phyloP scores from a whole-genome alignment of 176 grass and related monocot species.

The Tillandsia leiboldiana region DNA sequence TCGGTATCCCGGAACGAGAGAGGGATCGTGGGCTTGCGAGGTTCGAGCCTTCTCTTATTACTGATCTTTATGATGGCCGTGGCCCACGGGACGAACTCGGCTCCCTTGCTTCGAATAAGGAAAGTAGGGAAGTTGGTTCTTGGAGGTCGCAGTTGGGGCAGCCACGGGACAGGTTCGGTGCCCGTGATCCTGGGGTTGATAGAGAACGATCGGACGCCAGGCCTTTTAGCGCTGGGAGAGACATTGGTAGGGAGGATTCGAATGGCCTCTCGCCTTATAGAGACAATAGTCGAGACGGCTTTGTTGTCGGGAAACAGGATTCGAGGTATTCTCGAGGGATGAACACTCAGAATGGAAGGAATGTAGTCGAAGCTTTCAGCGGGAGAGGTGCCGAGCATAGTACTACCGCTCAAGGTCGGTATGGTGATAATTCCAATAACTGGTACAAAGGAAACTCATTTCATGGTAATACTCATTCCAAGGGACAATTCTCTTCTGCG shows the following conservation, averaged over 20 bases:
- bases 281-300: slow-evolving; percentile 19
- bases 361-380: slow-evolving; percentile 37
- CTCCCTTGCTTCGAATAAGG: slow-evolving; percentile 27
- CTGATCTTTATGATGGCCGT: slow-evolving; percentile 29
- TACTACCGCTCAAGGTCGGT: slow-evolving; percentile 1
- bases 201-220: slow-evolving; percentile 34
- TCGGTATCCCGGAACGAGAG: slow-evolving; percentile 64
- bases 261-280: slow-evolving; percentile 18
- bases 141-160: slow-evolving; percentile 44
- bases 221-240: slow-evolving; percentile 55
- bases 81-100: slow-evolving; percentile 5
- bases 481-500: slow-evolving; percentile 31
- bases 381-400: slow-evolving; percentile 20
- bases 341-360: slow-evolving; percentile 25
- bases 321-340: slow-evolving; percentile 26
- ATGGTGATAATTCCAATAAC: slow-evolving; percentile 39
- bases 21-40: slow-evolving; percentile 47
- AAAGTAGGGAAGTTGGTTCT: slow-evolving; percentile 22
- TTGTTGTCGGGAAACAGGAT: slow-evolving; percentile 48
- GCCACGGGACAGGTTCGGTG: slow-evolving; percentile 21
- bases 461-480: slow-evolving; percentile 50
- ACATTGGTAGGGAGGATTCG: slow-evolving; percentile 19
- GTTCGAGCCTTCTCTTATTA: slow-evolving; percentile 28
- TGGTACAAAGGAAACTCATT: slow-evolving; percentile 55
- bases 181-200: slow-evolving; percentile 1